phyloP scores from a whole-genome alignment of 2,329 filamentous ascomycete species.

The Cladophialophora psammophila region DNA sequence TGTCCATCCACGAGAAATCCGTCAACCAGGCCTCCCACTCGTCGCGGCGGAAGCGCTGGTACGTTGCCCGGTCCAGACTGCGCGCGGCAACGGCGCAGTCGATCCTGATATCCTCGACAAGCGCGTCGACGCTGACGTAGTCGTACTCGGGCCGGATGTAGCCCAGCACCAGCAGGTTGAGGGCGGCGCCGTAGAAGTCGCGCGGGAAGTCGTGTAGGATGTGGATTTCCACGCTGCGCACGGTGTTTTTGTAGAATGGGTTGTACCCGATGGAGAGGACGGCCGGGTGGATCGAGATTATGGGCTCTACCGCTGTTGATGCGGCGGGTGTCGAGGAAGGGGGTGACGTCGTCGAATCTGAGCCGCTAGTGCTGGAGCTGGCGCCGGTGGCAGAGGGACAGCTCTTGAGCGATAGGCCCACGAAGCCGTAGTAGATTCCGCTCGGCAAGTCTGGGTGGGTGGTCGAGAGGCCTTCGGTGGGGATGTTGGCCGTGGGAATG shows the following conservation, averaged over 20 bases:
- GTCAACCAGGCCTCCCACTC: conserved; percentile 37
- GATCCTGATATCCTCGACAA: conserved; percentile 85
- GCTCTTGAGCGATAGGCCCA: conserved; percentile 67
- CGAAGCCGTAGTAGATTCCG: conserved; percentile 95
- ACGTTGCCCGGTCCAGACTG: conserved; percentile 74
- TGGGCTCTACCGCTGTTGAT: background rate
- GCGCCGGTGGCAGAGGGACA: background rate
- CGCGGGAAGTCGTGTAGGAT: conserved; percentile 66
- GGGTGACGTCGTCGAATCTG: background rate
- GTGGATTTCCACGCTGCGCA: conserved; percentile 83
- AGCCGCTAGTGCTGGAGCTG: conserved; percentile 11
- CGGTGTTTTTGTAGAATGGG: conserved; percentile 94
- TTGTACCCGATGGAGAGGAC: conserved; percentile 97
- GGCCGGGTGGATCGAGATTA: conserved; percentile 71
- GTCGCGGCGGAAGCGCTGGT: conserved; percentile 58
- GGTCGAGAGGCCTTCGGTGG: conserved; percentile 70
- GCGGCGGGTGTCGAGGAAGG: background rate
- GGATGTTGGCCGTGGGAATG: conserved; percentile 93
- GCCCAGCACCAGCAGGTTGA: conserved; percentile 81
- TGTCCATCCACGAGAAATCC: conserved; percentile 42
- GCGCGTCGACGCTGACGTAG: conserved; percentile 81
- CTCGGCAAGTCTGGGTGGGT: conserved; percentile 65
- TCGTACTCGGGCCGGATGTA: conserved; percentile 90
- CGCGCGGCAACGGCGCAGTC: conserved; percentile 83
- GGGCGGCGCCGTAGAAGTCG: conserved; percentile 85